phyloP scores from a whole-genome alignment of 805 yeast species.

The Wickerhamiella kurtzmanii region DNA sequence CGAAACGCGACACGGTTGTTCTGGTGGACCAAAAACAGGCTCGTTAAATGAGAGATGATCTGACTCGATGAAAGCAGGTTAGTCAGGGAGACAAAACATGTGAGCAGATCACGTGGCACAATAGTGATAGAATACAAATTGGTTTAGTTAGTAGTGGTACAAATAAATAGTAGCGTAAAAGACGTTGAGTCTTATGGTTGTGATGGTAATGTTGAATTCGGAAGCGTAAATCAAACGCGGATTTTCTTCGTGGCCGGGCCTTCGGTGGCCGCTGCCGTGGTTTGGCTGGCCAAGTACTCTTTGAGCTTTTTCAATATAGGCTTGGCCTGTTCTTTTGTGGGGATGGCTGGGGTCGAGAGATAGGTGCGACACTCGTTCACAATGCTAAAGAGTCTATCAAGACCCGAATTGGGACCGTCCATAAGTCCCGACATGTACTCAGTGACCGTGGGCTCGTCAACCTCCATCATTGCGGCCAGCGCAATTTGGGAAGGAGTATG shows the following conservation, averaged over 20 bases:
- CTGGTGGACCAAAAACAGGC: no score
- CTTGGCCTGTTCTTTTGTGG: conserved; percentile 24
- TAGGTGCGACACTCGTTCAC: conserved; percentile 21
- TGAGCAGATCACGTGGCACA: no score
- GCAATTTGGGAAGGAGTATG: conserved; percentile 96
- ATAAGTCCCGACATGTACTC: conserved; percentile 57
- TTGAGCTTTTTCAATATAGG: conserved; percentile 26
- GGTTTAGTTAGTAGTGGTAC: no score
- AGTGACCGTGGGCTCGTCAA: conserved; percentile 49
- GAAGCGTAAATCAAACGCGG: neutral
- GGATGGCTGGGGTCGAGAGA: conserved; percentile 13
- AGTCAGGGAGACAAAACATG: neutral
- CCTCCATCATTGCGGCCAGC: conserved; percentile 62
- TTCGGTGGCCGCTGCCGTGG: conserved; percentile 1
- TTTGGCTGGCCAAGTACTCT: conserved; percentile 5
- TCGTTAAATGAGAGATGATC: no score
- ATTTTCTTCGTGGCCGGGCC: neutral
- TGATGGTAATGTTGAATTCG: no score
- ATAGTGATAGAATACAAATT: no score
- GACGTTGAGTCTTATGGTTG: no score
- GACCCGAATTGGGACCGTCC: conserved; percentile 17
- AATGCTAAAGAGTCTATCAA: conserved; percentile 17
- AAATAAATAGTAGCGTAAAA: no score
- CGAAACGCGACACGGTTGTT: neutral
- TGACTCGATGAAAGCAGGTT: neutral